phyloP scores from a whole-genome alignment of 179 eudicot genomes.

The Gypsophila paniculata region DNA sequence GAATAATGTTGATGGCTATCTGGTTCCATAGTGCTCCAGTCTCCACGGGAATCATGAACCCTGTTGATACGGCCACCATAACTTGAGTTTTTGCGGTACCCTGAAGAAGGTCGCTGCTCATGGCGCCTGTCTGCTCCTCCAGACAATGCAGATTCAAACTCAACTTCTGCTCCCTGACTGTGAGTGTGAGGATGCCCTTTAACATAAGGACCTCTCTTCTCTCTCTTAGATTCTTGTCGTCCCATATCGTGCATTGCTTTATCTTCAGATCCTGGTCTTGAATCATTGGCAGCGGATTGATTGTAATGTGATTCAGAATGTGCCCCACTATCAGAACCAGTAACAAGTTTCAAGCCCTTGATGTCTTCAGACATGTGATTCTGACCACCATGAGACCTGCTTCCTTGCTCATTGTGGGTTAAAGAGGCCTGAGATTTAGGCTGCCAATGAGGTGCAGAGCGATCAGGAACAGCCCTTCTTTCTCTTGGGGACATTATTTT shows the following conservation, averaged over 20 bases:
- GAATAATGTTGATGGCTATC: conserved; percentile 46
- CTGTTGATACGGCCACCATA: conserved; percentile 38
- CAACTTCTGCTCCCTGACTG: conserved; percentile 33
- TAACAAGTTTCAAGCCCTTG: conserved; percentile 27
- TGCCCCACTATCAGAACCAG: conserved; percentile 20
- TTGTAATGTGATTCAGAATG: background rate
- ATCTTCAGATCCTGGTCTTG: conserved; percentile 19
- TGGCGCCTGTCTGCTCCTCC: background rate
- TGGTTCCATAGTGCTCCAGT: conserved; percentile 39
- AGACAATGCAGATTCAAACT: conserved; percentile 18
- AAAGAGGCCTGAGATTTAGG: conserved; percentile 56
- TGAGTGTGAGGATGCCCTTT: conserved; percentile 39
- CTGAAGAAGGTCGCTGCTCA: background rate
- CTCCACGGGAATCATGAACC: conserved; percentile 61
- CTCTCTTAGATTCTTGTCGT: conserved; percentile 43
- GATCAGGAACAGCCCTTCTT: conserved; percentile 41
- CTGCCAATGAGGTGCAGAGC: conserved; percentile 69
- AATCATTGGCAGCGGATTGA: conserved; percentile 15
- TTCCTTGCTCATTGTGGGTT: conserved; percentile 33
- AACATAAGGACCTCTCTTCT: conserved; percentile 37
- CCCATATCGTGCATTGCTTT: conserved; percentile 26
- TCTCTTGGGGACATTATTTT: conserved; percentile 42
- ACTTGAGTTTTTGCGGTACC: conserved; percentile 36
- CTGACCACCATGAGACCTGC: background rate
- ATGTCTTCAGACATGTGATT: conserved; percentile 2